A percentile compares a stretch with the other conserved stretches of the same genome.
These are phyloP conservation scores for Globisporangium canariense DNA, from an alignment of 352 stramenopile genomes.

Conservation along the genomic window DNA sequence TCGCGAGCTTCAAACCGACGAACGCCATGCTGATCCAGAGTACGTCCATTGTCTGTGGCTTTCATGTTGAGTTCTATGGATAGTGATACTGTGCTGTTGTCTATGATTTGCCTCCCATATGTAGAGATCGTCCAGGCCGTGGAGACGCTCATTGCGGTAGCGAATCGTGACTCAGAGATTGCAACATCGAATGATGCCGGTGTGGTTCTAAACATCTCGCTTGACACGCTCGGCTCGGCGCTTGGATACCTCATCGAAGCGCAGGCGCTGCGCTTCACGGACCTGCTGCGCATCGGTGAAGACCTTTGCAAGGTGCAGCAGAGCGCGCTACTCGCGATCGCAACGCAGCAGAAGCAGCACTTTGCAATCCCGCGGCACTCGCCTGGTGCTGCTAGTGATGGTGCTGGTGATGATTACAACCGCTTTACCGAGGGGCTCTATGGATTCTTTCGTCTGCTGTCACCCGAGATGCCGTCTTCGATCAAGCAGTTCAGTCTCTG, in stretches of 20 bases:
- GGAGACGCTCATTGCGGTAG: conserved; percentile 24
- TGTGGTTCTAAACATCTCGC: conserved; percentile 19
- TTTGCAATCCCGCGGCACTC: neutral
- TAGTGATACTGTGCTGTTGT: no score
- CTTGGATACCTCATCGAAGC: conserved; percentile 35
- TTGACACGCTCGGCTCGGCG: conserved; percentile 33
- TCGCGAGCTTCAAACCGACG: conserved; percentile 1
- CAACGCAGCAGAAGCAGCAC: conserved; percentile 5
- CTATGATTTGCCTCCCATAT: no score
- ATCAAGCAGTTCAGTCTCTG: conserved; percentile 48
- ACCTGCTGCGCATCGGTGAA: conserved; percentile 48
- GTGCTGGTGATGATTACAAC: neutral
- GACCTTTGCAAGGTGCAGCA: conserved; percentile 32
- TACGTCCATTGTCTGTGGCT: conserved; percentile 6
- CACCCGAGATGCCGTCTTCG: conserved; percentile 47
- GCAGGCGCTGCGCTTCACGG: conserved; percentile 37
- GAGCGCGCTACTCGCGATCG: conserved; percentile 14
- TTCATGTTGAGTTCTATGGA: neutral
- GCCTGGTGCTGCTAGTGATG: neutral
- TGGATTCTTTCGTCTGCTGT: conserved; percentile 44
- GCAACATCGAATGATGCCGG: neutral
- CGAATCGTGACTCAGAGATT: conserved; percentile 9
- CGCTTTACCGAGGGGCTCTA: conserved; percentile 1
- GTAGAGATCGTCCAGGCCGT: conserved; percentile 30
- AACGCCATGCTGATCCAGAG: conserved; percentile 4